These are phyloP conservation scores for Teratosphaeria epicoccoides DNA, from an alignment of 2,329 filamentous ascomycete species.

Conservation along the genomic window DNA sequence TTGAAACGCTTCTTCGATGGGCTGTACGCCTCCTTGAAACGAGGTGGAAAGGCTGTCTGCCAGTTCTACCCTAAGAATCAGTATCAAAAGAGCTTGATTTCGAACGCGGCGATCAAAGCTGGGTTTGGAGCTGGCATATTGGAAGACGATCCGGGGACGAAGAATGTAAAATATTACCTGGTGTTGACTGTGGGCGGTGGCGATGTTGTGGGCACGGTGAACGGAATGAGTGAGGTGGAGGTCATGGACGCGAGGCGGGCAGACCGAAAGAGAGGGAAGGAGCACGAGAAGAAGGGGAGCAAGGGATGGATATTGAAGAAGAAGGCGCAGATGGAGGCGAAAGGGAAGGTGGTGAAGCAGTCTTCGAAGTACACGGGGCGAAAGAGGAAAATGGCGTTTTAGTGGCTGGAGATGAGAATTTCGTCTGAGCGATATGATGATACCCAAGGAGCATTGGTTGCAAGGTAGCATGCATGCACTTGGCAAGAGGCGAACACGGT, in stretches of 20 bases:
- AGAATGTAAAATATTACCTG: conserved; percentile 92
- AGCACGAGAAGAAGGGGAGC: conserved; percentile 60
- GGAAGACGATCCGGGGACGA: conserved; percentile 91
- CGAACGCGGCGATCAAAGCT: conserved; percentile 76
- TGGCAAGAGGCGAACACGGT: neutral
- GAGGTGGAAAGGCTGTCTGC: conserved; percentile 83
- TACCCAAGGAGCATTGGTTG: neutral
- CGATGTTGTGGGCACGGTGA: conserved; percentile 76
- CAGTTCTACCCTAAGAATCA: conserved; percentile 99
- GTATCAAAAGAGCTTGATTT: conserved; percentile 83
- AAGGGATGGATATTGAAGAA: conserved; percentile 77
- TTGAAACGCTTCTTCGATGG: conserved; percentile 85
- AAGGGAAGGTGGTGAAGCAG: conserved; percentile 88
- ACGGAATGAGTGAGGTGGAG: conserved; percentile 74
- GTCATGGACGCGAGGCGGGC: conserved; percentile 59
- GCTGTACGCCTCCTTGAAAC: conserved; percentile 69
- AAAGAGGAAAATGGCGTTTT: conserved; percentile 73
- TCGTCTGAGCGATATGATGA: neutral
- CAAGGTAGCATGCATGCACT: neutral
- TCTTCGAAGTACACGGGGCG: conserved; percentile 90
- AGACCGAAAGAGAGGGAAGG: conserved; percentile 39
- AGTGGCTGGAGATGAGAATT: conserved; percentile 12
- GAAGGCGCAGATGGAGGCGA: conserved; percentile 86
- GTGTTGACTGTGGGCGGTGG: conserved; percentile 81
- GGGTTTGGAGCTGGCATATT: conserved; percentile 91